Evolutionary conservation across 176 grass and related monocot species (phyloP).

Genomic region (Aechmea fasciata): DNA sequence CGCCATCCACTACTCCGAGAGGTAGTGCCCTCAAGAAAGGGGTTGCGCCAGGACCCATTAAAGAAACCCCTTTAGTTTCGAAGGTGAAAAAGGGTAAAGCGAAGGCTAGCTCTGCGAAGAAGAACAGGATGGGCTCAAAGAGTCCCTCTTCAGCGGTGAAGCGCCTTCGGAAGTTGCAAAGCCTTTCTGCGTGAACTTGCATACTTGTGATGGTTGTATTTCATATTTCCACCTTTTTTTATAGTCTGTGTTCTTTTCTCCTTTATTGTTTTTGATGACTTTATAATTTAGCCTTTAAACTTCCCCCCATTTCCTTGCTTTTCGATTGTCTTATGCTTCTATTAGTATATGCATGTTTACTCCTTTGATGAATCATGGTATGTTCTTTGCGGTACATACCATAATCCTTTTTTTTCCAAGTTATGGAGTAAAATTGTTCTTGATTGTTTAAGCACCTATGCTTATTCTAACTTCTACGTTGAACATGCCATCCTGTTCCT

Average conservation of each 20-base stretch:
- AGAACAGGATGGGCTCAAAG: conserved; percentile 47
- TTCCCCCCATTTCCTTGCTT: neutral
- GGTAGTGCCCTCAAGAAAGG: conserved; percentile 95
- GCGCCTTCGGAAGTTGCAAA: conserved; percentile 72
- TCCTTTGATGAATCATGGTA: too few relatives aligned
- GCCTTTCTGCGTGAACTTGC: conserved; percentile 41
- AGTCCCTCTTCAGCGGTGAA: conserved; percentile 55
- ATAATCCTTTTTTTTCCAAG: too few relatives aligned
- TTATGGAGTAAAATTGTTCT: too few relatives aligned
- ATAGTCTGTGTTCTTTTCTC: conserved; percentile 24
- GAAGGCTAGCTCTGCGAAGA: conserved; percentile 71
- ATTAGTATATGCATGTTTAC: too few relatives aligned
- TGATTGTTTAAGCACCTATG: too few relatives aligned
- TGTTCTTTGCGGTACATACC: too few relatives aligned
- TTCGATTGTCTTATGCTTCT: too few relatives aligned
- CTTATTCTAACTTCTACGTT: too few relatives aligned
- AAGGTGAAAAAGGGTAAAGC: conserved; percentile 46
- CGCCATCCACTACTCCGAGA: conserved; percentile 80
- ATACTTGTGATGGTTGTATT: conserved; percentile 1
- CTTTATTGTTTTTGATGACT: conserved; percentile 22
- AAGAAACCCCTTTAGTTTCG: conserved; percentile 30
- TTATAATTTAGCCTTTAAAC: conserved; percentile 39
- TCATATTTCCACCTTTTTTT: conserved; percentile 22
- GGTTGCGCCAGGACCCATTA: conserved; percentile 69
- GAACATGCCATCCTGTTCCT: too few relatives aligned